Evolutionary conservation across 306 rosid genomes (phyloP).

Genomic region (Glycine tomentella): DNA sequence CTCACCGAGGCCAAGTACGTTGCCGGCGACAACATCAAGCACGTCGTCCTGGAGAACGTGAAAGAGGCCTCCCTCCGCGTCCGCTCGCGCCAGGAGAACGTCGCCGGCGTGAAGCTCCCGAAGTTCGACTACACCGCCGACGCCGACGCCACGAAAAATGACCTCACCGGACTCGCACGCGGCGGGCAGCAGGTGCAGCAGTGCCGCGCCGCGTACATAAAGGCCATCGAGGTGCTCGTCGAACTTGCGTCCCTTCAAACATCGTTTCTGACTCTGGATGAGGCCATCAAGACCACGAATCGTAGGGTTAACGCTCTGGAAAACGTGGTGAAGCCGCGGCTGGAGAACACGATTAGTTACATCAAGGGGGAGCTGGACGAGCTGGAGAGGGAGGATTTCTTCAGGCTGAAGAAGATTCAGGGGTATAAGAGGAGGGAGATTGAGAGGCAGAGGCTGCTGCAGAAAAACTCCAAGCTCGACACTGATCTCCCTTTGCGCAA

Average conservation of each 20-base stretch:
- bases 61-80: conserved; percentile 78
- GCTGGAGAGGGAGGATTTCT: conserved; percentile 96
- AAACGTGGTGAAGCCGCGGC: conserved; percentile 87
- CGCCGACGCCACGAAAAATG: conserved; percentile 73
- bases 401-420: conserved; percentile 94
- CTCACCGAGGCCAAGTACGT: conserved; percentile 93
- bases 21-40: conserved; percentile 92
- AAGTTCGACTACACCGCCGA: conserved; percentile 79
- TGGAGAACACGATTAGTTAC: conserved; percentile 88
- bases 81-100: conserved; percentile 83
- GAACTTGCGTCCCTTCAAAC: conserved; percentile 98
- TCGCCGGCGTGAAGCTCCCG: conserved; percentile 95
- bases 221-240: conserved; percentile 91
- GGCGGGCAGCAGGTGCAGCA: conserved; percentile 96
- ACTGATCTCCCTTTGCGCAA: conserved; percentile 59
- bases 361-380: conserved; percentile 95
- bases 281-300: conserved; percentile 89
- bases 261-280: conserved; percentile 91
- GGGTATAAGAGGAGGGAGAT: conserved; percentile 87
- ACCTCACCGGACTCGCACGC: conserved; percentile 90
- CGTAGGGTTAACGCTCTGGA: conserved; percentile 93
- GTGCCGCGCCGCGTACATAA: conserved; percentile 86
- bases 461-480: not conserved
- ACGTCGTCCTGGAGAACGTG: conserved; percentile 87
- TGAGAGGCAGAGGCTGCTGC: conserved; percentile 68